Conservation (phyloP, 345 rosid species). For the Dipteronia dyeriana region DNA sequence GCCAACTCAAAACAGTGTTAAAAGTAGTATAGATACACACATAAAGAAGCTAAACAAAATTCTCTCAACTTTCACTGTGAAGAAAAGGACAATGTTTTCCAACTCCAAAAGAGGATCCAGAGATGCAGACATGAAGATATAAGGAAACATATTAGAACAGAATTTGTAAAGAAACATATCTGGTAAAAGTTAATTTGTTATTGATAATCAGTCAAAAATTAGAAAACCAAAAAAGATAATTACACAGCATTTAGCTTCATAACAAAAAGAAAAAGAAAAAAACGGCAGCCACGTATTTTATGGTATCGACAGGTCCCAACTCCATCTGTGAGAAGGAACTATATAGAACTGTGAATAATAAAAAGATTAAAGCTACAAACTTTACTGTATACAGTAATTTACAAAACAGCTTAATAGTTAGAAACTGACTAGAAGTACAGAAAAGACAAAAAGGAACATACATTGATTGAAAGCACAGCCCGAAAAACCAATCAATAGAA, state of each 20-base stretch:
- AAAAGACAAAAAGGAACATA: slow-evolving; percentile 3
- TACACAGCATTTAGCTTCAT: neutral
- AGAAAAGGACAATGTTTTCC: neutral
- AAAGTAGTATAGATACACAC: neutral
- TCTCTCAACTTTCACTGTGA: neutral
- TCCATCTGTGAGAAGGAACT: neutral
- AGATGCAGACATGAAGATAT: neutral
- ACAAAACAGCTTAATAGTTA: neutral
- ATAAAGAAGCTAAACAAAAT: neutral
- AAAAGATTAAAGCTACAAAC: neutral
- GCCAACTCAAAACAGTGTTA: neutral
- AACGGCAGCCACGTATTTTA: neutral
- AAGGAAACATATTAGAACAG: neutral
- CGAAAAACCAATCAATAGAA: slow-evolving; percentile 5
- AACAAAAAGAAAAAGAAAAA: neutral
- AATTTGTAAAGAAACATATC: neutral
- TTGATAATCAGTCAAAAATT: neutral
- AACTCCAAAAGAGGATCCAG: neutral
- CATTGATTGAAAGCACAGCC: neutral
- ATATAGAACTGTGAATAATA: neutral
- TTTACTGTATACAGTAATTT: neutral
- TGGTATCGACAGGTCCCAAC: slow-evolving; percentile 1
- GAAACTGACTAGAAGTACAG: slow-evolving; percentile 2
- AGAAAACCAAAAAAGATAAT: slow-evolving; percentile 1
- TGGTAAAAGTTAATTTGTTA: neutral